Base-by-base conservation (phyloP, 345 rosid genomes). In the Eucalyptus pumila region DNA sequence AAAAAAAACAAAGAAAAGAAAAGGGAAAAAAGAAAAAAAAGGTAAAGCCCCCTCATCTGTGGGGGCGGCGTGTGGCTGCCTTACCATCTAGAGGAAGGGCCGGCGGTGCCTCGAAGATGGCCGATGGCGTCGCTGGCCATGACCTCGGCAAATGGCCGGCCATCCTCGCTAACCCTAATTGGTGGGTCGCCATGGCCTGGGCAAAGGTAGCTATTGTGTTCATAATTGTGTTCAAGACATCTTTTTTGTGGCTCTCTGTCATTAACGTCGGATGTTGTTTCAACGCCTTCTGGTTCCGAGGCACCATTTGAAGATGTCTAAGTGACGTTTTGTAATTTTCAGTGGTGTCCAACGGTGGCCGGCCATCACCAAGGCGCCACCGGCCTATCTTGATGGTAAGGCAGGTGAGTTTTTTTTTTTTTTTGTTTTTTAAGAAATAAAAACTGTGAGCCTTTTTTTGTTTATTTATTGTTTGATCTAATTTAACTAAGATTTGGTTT, bases 1-100 rank as follows among this genome's bases (percentile, higher is more conserved):
- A 8, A 56, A 58, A 32, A 8, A 67, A 67, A n/a, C 0, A 1
- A 14, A n/a, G 4, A n/a, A 15, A 6, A 62, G 2, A 14, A 6
- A 62, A 2, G 4, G 4, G 13, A 5, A 14, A 14, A 14, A 6
- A 7, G 3, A 24, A 26, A 1, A 4, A 62, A 14, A 7, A 30
- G 3, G 17, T 7, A 7, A 65, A 19, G 32, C 32, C 32, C 6
- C 67, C 67, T 60, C 67, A 60, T n/a, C 23, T 8, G 21, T 4
- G 23, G 21, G 76, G 21, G 19, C 1, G 3, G 19, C 3, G 6
- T 10, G 2, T 17, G 21, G 11, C 21, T n/a, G 40, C 19, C 40
- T 32, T 67, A 67, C 76, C 40, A 67, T n/a, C 9, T 9, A 8
- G 19, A 51, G 2, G 40, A 32, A 32, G 11, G 80, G 40, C 40